Conservation (phyloP, 2,329 filamentous ascomycete genomes). For the Fusarium oligoseptatum region DNA sequence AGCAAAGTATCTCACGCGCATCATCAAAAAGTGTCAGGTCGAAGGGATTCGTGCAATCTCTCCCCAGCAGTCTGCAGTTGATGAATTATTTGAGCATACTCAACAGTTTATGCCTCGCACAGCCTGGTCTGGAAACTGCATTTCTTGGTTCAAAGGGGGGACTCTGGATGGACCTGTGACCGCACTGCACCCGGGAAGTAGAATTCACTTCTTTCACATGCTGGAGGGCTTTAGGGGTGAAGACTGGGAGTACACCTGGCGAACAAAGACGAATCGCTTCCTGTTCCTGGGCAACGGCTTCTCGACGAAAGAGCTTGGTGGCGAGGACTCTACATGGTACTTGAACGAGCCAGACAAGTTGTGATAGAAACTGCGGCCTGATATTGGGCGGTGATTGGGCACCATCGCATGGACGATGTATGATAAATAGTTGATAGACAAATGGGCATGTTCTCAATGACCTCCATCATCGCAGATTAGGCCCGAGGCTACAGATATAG, state of each 20-base stretch:
- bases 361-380: too few species aligned
- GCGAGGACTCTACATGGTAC: constrained; percentile 59
- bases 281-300: constrained; percentile 68
- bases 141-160: constrained; percentile 66
- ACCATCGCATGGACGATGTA: too few species aligned
- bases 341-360: constrained; percentile 43
- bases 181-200: constrained; percentile 64
- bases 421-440: too few species aligned
- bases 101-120: constrained; percentile 66
- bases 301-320: constrained; percentile 59
- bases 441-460: too few species aligned
- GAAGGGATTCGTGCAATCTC: constrained; percentile 62
- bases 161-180: constrained; percentile 59
- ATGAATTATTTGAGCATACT: constrained; percentile 65
- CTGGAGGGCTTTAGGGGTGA: constrained; percentile 64
- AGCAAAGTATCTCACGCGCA: constrained; percentile 63
- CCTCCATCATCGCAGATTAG: too few species aligned
- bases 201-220: constrained; percentile 67
- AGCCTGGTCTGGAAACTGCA: constrained; percentile 61
- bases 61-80: constrained; percentile 61
- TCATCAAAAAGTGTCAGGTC: constrained; percentile 64
- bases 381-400: too few species aligned
- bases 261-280: constrained; percentile 33
- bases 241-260: constrained; percentile 66
- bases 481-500: too few species aligned